These are phyloP conservation scores for Eucalyptus leucophloia DNA, from an alignment of 345 rosid species.

Conservation along the genomic window DNA sequence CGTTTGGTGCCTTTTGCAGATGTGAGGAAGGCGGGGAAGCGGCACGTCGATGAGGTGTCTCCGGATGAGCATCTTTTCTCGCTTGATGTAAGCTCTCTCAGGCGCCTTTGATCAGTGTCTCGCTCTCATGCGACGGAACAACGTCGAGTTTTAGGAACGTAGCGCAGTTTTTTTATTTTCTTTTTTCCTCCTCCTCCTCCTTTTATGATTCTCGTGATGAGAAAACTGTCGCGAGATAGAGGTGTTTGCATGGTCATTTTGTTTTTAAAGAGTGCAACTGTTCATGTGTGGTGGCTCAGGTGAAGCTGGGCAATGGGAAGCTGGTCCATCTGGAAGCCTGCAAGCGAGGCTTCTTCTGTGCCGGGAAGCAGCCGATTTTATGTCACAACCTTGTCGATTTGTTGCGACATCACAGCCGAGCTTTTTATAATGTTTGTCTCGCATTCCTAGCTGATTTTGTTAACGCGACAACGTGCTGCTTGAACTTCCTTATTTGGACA, in stretches of 20 bases:
- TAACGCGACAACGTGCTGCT: not conserved
- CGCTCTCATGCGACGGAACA: not conserved
- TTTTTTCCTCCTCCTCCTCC: not conserved
- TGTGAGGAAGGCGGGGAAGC: constrained; percentile 40
- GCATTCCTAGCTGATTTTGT: not conserved
- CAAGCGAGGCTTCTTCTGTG: constrained; percentile 65
- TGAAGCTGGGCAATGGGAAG: constrained; percentile 94
- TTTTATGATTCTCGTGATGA: not conserved
- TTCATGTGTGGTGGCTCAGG: constrained; percentile 22
- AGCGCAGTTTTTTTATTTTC: not conserved
- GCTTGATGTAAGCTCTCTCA: constrained; percentile 43
- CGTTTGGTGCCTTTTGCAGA: constrained; percentile 17
- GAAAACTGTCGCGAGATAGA: not conserved
- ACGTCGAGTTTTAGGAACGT: not conserved
- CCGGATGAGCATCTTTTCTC: constrained; percentile 79
- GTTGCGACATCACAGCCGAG: constrained; percentile 83
- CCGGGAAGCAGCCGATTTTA: constrained; percentile 65
- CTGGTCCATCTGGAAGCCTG: constrained; percentile 75
- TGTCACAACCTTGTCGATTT: constrained; percentile 90
- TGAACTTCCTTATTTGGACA: not conserved
- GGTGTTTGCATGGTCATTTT: not conserved
- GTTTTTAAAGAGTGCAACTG: not conserved
- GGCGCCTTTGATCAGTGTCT: not conserved
- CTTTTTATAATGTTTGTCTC: constrained; percentile 64
- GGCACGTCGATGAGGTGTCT: constrained; percentile 44